Percentiles rank a stretch among this genome's conserved stretches.
These are phyloP conservation scores for Rhodotorula sp. DNA, from an alignment of 1,284 basidiomycete genomes.

Conservation along the genomic window DNA sequence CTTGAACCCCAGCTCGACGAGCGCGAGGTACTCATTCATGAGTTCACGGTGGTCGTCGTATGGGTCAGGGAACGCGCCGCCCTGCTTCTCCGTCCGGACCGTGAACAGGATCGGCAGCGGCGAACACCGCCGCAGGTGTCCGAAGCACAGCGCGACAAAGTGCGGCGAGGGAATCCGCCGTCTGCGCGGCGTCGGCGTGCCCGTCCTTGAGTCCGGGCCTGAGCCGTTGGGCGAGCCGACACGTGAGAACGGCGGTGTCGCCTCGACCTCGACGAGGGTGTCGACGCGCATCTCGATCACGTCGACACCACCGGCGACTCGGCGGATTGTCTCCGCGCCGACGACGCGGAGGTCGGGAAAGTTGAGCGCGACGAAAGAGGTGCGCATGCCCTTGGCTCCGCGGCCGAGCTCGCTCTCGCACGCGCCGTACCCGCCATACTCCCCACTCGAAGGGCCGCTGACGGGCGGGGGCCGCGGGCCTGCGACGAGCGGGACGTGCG, in stretches of 20 bases:
- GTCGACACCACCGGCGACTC: conserved; percentile 58
- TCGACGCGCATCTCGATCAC: conserved; percentile 55
- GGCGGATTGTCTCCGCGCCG: conserved; percentile 26
- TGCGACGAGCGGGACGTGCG: conserved; percentile 35
- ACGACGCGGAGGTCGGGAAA: conserved; percentile 33
- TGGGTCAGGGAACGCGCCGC: conserved; percentile 83
- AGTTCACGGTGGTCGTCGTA: conserved; percentile 51
- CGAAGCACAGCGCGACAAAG: conserved; percentile 35
- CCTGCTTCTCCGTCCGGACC: conserved; percentile 82
- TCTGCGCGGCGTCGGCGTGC: conserved; percentile 66
- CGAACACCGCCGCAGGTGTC: conserved; percentile 69
- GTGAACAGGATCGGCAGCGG: conserved; percentile 88
- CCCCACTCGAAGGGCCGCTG: conserved; percentile 30
- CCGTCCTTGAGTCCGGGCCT: not conserved
- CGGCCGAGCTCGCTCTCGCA: conserved; percentile 35
- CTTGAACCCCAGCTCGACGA: conserved; percentile 51
- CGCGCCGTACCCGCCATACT: conserved; percentile 40
- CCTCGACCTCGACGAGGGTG: conserved; percentile 49
- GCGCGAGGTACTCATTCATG: conserved; percentile 67
- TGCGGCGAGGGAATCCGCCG: conserved; percentile 74
- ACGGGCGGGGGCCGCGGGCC: conserved; percentile 26
- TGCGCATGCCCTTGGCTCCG: conserved; percentile 35
- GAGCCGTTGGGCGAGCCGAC: conserved; percentile 64
- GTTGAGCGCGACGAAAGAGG: conserved; percentile 40
- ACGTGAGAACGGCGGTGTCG: conserved; percentile 87